Evolutionary conservation across 805 yeast genomes (phyloP).

Genomic region (Saccharomycopsis sp.): DNA sequence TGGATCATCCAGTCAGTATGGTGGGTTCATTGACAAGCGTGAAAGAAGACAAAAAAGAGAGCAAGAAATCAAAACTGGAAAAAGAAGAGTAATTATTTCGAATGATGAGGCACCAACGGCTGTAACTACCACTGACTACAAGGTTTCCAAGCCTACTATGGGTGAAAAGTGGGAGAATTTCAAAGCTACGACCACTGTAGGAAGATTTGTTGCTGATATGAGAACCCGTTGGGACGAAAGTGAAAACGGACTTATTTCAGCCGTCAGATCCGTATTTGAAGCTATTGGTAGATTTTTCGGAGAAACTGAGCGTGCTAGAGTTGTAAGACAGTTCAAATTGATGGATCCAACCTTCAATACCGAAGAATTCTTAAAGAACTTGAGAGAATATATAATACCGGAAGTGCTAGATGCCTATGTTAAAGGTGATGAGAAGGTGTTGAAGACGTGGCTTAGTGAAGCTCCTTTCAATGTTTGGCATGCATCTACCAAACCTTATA

Average conservation of each 20-base stretch:
- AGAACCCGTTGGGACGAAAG: constrained; percentile 84
- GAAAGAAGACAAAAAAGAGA: constrained; percentile 70
- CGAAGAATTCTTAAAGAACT: constrained; percentile 71
- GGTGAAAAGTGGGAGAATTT: constrained; percentile 62
- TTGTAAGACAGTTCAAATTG: constrained; percentile 73
- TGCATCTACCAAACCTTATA: constrained; percentile 86
- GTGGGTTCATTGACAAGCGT: constrained; percentile 85
- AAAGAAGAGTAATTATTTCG: constrained; percentile 59
- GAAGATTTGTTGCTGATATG: constrained; percentile 53
- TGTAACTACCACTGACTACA: constrained; percentile 73
- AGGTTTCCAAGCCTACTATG: constrained; percentile 62
- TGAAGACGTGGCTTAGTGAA: constrained; percentile 90
- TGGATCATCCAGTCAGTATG: constrained; percentile 82
- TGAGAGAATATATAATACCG: constrained; percentile 89
- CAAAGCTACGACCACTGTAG: constrained; percentile 61
- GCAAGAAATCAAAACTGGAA: constrained; percentile 51
- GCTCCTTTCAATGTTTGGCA: constrained; percentile 94
- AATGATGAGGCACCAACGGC: constrained; percentile 79
- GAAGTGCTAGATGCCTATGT: constrained; percentile 94
- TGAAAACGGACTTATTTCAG: constrained; percentile 82
- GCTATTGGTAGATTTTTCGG: constrained; percentile 85
- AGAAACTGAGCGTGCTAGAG: constrained; percentile 94
- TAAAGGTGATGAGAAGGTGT: constrained; percentile 75
- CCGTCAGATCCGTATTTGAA: constrained; percentile 71
- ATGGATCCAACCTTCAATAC: constrained; percentile 85